These are phyloP conservation scores for Ailanthus altissimus DNA, from an alignment of 345 rosid genomes.

Conservation along the genomic window DNA sequence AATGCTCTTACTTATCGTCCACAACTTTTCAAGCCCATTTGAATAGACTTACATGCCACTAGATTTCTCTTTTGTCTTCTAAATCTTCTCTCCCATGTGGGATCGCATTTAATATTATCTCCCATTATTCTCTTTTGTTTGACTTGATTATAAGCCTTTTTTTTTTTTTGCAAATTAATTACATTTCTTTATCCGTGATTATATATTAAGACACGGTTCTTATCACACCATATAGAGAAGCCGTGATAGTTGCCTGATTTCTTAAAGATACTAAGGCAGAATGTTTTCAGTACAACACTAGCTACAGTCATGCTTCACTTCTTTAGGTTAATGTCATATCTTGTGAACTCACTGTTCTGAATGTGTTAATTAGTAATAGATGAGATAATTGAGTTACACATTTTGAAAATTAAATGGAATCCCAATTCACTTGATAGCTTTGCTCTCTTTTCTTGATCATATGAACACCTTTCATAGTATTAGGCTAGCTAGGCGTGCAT, in stretches of 20 bases:
- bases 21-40: conserved; percentile 29
- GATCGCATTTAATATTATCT: background rate
- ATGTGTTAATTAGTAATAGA: background rate
- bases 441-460: conserved; percentile 11
- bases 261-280: no score
- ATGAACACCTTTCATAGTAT: conserved; percentile 12
- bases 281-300: background rate
- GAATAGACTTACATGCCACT: conserved; percentile 20
- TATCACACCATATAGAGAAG: no score
- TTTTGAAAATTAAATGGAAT: background rate
- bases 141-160: background rate
- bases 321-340: background rate
- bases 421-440: background rate
- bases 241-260: no score
- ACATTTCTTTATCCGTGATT: background rate
- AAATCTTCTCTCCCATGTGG: conserved; percentile 11
- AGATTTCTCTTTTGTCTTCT: conserved; percentile 21
- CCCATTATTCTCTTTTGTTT: background rate
- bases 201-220: background rate
- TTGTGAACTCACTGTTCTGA: background rate
- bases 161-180: background rate
- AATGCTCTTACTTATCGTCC: conserved; percentile 25
- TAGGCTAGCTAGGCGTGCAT: conserved; percentile 32
- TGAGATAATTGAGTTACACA: background rate
- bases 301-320: background rate